phyloP scores from a whole-genome alignment of 2,329 filamentous ascomycete genomes.

The Fusarium sororula region DNA sequence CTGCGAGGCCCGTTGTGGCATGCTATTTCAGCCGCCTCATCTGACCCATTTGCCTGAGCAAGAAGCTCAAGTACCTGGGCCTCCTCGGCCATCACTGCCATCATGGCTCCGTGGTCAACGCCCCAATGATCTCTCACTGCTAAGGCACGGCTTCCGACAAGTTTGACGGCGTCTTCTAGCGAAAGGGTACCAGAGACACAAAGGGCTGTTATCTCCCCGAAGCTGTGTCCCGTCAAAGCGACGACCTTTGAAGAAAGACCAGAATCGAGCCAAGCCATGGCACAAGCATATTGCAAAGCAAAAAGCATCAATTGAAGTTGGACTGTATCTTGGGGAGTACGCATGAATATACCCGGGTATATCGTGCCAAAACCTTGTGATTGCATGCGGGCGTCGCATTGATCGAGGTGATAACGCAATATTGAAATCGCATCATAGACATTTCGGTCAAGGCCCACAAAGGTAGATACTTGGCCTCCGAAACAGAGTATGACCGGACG shows the following conservation, averaged over 20 bases:
- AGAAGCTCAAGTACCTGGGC: neutral
- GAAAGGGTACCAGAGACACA: conserved; percentile 47
- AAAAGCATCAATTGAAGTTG: neutral
- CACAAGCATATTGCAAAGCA: neutral
- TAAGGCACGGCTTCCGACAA: neutral
- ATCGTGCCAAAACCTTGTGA: neutral
- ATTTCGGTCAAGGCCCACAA: neutral
- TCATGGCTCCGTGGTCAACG: neutral
- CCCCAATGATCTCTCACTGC: neutral
- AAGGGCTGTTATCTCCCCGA: conserved; percentile 49
- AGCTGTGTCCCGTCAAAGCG: neutral
- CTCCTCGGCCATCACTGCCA: conserved; percentile 4
- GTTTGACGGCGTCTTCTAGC: conserved; percentile 44
- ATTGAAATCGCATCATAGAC: neutral
- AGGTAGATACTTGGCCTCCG: neutral
- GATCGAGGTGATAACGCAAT: neutral
- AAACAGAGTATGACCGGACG: neutral
- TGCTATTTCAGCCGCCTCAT: neutral
- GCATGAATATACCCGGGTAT: neutral
- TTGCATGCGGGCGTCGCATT: neutral
- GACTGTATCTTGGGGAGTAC: neutral
- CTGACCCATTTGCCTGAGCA: neutral
- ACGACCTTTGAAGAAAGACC: neutral
- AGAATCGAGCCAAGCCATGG: neutral
- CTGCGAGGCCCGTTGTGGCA: conserved; percentile 10